Evolutionary conservation across 345 rosid species (phyloP), one percentile per base, ranked within the genome.

Genomic region (Brassica nigra): DNA sequence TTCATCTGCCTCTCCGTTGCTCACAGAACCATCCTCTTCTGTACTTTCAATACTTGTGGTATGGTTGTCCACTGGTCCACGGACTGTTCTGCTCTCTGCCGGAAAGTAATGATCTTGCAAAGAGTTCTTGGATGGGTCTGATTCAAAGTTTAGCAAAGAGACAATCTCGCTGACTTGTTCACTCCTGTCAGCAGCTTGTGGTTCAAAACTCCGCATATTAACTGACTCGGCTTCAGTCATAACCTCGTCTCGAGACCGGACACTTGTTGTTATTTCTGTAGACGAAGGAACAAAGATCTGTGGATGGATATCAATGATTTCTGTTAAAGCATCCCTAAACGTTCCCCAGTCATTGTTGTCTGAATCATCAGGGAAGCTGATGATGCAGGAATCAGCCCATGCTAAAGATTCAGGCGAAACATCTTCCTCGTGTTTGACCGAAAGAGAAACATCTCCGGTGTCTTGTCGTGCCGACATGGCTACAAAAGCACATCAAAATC

Each of bases 301-400:
- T n/a, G 89, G 83, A 61, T 78, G 76, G 34, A 75, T 34, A 78
- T 85, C 84, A 23, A 86, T 76, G 75, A 89, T 78, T 75, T 86
- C 92, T 9, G 85, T 76, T 74, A 90, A 81, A 37, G 87, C 89
- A 69, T 89, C 90, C 79, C 80, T 90, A 55, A 88, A 62, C 62
- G 81, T 84, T 58, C 70, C 81, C 93, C 89, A 90, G 36, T 74
- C 78, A 34, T 52, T 73, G 28, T 27, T 39, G 23, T 86, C 87
- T 16, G 83, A 84, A 73, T 76, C 66, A 27, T 87, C 93, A 54
- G 83, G 77, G 74, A 85, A 87, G 39, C 75, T 77, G 71, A 83
- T 66, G 68, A 88, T 84, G 76, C 94, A 92, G 61, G 93, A 92
- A 82, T 92, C 91, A 68, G 80, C 90, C 97, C 94, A 92, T 34